phyloP scores from a whole-genome alignment of 306 rosid species.

The Prunus padus region DNA sequence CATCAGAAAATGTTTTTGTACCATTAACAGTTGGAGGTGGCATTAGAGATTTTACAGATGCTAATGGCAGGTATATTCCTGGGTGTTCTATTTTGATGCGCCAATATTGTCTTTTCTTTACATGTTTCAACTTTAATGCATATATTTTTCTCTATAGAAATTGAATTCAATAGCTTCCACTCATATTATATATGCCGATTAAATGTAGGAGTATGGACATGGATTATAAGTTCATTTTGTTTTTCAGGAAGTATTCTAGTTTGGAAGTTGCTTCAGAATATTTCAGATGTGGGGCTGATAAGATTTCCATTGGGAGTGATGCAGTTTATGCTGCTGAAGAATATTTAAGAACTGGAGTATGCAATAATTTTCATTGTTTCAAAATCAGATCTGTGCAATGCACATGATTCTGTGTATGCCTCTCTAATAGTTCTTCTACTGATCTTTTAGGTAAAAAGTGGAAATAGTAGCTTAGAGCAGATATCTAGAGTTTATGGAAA shows the following conservation, averaged over 20 bases:
- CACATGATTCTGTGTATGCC: conserved; percentile 9
- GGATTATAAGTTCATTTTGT: conserved; percentile 3
- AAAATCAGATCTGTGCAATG: conserved; percentile 6
- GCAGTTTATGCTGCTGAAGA: conserved; percentile 98
- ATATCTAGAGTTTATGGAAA: conserved; percentile 93
- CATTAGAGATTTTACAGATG: conserved; percentile 91
- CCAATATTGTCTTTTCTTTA: conserved; percentile 13
- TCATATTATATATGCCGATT: neutral
- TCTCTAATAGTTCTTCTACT: conserved; percentile 31
- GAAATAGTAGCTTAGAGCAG: conserved; percentile 93
- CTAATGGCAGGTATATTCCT: conserved; percentile 72
- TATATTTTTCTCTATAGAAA: neutral
- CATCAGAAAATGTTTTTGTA: conserved; percentile 95
- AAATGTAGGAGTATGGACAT: neutral
- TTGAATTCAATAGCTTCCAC: conserved; percentile 3
- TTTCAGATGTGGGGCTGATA: conserved; percentile 98
- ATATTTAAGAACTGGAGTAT: conserved; percentile 80
- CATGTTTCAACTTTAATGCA: conserved; percentile 5
- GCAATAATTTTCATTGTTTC: conserved; percentile 27
- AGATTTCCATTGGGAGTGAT: conserved; percentile 96
- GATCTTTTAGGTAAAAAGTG: conserved; percentile 65
- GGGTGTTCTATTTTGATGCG: neutral
- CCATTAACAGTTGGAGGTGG: conserved; percentile 99
- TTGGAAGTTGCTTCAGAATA: conserved; percentile 98
- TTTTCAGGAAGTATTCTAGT: conserved; percentile 83